Conservation (phyloP, 345 rosid genomes). For the Ceriops decandra region DNA sequence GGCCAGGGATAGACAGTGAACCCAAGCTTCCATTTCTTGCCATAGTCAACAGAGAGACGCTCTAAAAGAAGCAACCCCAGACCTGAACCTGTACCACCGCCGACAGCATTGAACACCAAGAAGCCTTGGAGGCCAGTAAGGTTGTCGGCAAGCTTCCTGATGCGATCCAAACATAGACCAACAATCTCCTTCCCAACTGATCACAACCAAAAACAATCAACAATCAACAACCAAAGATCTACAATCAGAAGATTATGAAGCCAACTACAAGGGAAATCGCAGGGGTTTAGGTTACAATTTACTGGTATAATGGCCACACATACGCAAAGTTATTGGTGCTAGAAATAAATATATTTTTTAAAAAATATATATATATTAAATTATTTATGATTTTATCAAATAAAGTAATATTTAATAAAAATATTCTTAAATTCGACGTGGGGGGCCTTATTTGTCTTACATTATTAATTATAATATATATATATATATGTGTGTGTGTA, state of each 20-base stretch:
- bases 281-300: not conserved
- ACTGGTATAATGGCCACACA: conserved; percentile 27
- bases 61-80: conserved; percentile 23
- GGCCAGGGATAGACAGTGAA: conserved; percentile 25
- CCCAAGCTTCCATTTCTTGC: conserved; percentile 22
- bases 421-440: too few species aligned
- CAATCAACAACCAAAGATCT: not conserved
- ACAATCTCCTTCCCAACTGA: conserved; percentile 29
- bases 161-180: conserved; percentile 27
- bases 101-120: conserved; percentile 23
- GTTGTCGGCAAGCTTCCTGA: conserved; percentile 16
- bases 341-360: too few species aligned
- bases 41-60: conserved; percentile 25
- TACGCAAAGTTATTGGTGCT: conserved; percentile 21
- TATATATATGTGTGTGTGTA: too few species aligned
- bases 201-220: not conserved
- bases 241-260: not conserved
- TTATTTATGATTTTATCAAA: too few species aligned
- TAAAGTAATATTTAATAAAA: too few species aligned
- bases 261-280: not conserved
- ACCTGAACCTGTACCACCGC: conserved; percentile 15
- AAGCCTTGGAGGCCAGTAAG: too few species aligned
- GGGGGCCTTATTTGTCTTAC: too few species aligned
- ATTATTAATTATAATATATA: too few species aligned
- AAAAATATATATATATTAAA: too few species aligned